Percentiles rank a stretch among this genome's conserved stretches.
Evolutionary conservation across 352 stramenopile genomes (phyloP).

Genomic region (Phytopythium litorale): DNA sequence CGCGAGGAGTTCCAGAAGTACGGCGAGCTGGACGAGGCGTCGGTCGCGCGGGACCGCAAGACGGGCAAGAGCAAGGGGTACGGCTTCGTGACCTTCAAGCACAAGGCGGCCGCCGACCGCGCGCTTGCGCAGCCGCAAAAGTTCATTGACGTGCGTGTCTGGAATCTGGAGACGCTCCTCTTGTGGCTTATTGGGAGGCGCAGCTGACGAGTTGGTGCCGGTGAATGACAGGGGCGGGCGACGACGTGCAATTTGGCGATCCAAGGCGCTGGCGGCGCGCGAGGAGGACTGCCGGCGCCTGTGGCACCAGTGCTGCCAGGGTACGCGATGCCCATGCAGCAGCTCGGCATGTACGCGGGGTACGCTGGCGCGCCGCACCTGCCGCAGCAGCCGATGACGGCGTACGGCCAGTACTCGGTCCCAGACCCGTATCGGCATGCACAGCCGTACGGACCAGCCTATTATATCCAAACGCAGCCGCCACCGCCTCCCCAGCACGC

Average conservation of each 20-base stretch:
- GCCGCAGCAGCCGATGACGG: conserved; percentile 16
- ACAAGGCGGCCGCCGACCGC: conserved; percentile 33
- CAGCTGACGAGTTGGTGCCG: neutral
- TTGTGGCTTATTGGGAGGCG: neutral
- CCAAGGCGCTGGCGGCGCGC: conserved; percentile 15
- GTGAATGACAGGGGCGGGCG: conserved; percentile 32
- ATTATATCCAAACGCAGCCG: conserved; percentile 22
- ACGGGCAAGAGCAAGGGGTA: conserved; percentile 70
- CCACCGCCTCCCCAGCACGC: conserved; percentile 7
- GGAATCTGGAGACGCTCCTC: too few relatives aligned
- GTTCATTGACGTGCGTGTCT: conserved; percentile 53
- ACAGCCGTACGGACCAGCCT: conserved; percentile 17
- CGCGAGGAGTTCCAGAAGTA: conserved; percentile 57
- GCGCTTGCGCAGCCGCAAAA: conserved; percentile 64
- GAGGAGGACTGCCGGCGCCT: conserved; percentile 2
- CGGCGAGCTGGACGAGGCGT: conserved; percentile 50
- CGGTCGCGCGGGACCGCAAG: conserved; percentile 41
- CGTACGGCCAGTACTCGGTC: conserved; percentile 23
- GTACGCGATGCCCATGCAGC: conserved; percentile 19
- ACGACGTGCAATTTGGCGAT: conserved; percentile 61
- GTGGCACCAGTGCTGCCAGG: conserved; percentile 20
- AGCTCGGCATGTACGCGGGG: conserved; percentile 25
- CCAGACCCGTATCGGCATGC: conserved; percentile 22
- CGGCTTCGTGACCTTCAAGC: conserved; percentile 58
- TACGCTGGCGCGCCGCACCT: conserved; percentile 5